Evolutionary conservation across 1,284 basidiomycete genomes (phyloP), one percentile per base, ranked within the genome.

Genomic region (Tilletia indica): DNA sequence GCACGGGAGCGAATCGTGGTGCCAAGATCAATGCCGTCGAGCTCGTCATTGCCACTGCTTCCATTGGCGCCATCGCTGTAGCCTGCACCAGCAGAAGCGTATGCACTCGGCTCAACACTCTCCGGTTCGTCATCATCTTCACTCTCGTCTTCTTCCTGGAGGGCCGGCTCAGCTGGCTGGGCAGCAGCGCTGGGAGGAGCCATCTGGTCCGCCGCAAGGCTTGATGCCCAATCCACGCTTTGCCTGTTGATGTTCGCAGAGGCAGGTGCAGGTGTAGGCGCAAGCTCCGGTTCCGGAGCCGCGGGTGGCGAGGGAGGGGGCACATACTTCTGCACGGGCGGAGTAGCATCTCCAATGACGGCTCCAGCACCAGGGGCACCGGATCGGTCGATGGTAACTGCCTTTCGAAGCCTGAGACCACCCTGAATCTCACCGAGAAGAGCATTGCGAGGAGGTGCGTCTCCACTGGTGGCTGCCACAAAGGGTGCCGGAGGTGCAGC

Each of bases 221-320:
- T 91, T 70, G 90, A 89, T 82, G 93, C 93, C 95, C 95, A 97
- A 81, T 94, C 94, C 11, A 97, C 91, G 36, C 90, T 92, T 84
- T 94, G 91, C 73, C 91, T 88, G 80, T 93, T 90, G 68, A 85
- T 70, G 58, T 88, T 71, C 83, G 71, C 72, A 51, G 76, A 69
- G 3, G 74, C 70, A 63, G 73, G 68, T 11, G 83, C 76, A 9
- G 74, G 71, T n/a, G 76, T 79, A 31, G 78, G 75, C 45, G 80
- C 77, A 31, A 82, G 79, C 14, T 82, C 45, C 4, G 84, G 83
- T 31, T 72, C 63, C 47, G 70, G 70, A 19, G 76, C 75, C 2
- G 73, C 73, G 14, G 76, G 70, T 38, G 78, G 80, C 63, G 69
- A 75, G 2, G 80, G 79, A 39, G 78, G 79, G 3, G 78, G 77